Conservation (phyloP, 331 rosid genomes). For the Pyracantha coccinea region DNA sequence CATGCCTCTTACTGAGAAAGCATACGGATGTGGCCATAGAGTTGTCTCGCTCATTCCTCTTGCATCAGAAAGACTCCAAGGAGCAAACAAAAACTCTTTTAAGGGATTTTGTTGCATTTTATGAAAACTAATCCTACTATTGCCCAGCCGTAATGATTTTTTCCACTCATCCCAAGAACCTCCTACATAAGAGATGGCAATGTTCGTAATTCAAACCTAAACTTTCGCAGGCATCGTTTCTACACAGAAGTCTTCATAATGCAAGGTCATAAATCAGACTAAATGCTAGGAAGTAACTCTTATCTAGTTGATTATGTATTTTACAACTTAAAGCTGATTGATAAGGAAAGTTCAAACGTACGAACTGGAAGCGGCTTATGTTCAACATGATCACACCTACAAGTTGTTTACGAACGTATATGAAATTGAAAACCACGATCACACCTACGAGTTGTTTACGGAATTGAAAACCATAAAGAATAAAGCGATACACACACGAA, state of each 20-base stretch:
- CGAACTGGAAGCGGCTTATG: too few relatives aligned
- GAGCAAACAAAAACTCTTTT: neutral
- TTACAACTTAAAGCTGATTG: too few relatives aligned
- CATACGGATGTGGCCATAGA: neutral
- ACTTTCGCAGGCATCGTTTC: neutral
- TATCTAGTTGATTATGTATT: too few relatives aligned
- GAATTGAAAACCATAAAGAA: neutral
- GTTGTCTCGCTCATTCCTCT: neutral
- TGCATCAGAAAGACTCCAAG: neutral
- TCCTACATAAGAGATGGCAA: too few relatives aligned
- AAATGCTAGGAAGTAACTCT: too few relatives aligned
- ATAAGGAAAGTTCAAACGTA: too few relatives aligned
- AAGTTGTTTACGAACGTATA: too few relatives aligned
- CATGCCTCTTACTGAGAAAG: neutral
- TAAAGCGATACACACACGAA: neutral
- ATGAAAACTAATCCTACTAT: neutral
- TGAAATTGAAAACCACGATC: neutral
- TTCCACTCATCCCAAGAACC: neutral
- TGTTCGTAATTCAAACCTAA: neutral
- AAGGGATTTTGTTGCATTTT: neutral
- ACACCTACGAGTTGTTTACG: too few relatives aligned
- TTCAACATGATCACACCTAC: too few relatives aligned
- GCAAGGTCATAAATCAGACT: too few relatives aligned
- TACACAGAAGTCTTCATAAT: too few relatives aligned
- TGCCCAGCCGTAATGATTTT: neutral